These are phyloP conservation scores for Dictyostelium capitatum DNA, from an alignment of 78 protist genomes.

Conservation along the genomic window DNA sequence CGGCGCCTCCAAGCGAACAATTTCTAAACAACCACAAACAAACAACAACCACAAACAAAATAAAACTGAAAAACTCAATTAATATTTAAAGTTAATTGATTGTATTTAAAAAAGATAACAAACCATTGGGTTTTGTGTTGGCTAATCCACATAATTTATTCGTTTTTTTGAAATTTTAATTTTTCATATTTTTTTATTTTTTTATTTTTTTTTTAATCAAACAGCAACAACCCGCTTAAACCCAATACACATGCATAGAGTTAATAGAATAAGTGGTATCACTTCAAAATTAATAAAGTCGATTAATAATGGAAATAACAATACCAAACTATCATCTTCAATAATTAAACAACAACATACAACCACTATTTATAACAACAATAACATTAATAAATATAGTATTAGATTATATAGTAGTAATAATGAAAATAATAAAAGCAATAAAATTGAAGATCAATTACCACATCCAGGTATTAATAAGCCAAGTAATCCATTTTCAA, in stretches of 20 bases:
- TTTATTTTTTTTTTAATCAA: too few species aligned
- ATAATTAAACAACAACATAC: neutral
- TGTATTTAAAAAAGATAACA: neutral
- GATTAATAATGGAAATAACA: neutral
- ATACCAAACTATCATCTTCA: neutral
- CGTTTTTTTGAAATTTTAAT: neutral
- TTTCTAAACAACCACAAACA: neutral
- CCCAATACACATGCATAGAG: too few species aligned
- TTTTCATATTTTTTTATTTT: too few species aligned
- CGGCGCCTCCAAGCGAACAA: neutral
- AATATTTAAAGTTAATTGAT: neutral
- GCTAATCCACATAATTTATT: neutral
- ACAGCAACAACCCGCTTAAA: too few species aligned
- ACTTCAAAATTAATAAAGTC: conserved; percentile 1
- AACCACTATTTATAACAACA: too few species aligned
- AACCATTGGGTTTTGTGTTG: too few species aligned
- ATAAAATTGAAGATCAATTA: neutral
- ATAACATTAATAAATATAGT: neutral
- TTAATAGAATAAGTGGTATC: too few species aligned
- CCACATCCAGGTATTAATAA: neutral
- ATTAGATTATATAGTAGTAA: neutral
- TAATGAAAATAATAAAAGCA: neutral
- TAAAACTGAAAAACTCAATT: neutral
- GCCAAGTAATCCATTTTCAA: neutral
- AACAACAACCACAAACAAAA: neutral